Conservation (phyloP, 225 moss, liverwort and hornwort species). For the Asterella californica region DNA sequence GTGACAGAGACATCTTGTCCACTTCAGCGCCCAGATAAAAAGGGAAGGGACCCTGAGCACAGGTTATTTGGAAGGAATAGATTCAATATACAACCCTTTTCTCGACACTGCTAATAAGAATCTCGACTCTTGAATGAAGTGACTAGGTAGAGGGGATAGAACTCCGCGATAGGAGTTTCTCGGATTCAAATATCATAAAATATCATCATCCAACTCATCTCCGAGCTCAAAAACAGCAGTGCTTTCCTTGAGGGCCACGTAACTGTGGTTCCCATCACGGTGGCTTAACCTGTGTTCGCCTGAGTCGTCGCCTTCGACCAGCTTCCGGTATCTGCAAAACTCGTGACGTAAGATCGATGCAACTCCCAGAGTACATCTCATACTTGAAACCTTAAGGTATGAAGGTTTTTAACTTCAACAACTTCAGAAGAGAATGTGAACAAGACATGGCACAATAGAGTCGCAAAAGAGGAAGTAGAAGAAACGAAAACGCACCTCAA, state of each 20-base stretch:
- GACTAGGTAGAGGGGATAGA: not conserved
- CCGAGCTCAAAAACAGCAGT: slow-evolving; percentile 42
- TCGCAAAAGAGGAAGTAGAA: not conserved
- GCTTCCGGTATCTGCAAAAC: slow-evolving; percentile 64
- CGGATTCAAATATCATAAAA: slow-evolving; percentile 20
- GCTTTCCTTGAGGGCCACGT: slow-evolving; percentile 32
- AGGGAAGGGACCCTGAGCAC: not conserved
- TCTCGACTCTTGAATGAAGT: slow-evolving; percentile 10
- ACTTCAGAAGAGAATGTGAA: not conserved
- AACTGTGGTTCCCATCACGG: slow-evolving; percentile 27
- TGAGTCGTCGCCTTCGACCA: slow-evolving; percentile 43
- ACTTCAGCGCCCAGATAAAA: not conserved
- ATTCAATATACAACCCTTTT: slow-evolving; percentile 19
- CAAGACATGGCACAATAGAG: not conserved
- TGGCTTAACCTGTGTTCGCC: slow-evolving; percentile 6
- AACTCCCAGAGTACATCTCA: not conserved
- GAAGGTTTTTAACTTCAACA: not conserved
- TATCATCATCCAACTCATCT: slow-evolving; percentile 40
- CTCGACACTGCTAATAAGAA: not conserved
- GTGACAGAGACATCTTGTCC: not conserved
- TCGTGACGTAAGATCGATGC: not conserved
- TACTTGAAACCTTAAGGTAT: not conserved
- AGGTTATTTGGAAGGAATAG: slow-evolving; percentile 1
- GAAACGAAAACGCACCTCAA: slow-evolving; percentile 55
- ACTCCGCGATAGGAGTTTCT: slow-evolving; percentile 3